Evolutionary conservation across 345 rosid species (phyloP).

Genomic region (Acer saccharum): DNA sequence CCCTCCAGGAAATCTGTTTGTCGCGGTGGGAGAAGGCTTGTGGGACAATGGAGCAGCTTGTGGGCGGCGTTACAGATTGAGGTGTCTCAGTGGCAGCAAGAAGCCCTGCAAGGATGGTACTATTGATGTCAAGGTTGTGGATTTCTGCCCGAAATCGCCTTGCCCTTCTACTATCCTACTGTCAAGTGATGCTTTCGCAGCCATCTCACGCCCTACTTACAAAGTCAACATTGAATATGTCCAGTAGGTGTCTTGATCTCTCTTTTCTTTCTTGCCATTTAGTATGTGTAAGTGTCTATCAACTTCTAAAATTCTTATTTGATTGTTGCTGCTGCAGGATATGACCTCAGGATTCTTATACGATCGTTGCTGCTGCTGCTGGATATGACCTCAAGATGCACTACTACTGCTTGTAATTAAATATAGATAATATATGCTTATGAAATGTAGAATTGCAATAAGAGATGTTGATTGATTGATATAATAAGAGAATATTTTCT

Average conservation of each 20-base stretch:
- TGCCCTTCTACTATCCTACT: constrained; percentile 38
- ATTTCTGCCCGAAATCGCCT: constrained; percentile 30
- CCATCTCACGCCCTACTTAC: constrained; percentile 13
- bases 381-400: neutral
- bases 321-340: neutral
- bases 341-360: neutral
- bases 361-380: neutral
- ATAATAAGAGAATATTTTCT: neutral
- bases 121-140: constrained; percentile 40
- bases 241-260: constrained; percentile 25
- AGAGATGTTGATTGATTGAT: neutral
- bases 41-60: constrained; percentile 49
- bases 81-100: constrained; percentile 35
- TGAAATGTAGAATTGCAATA: neutral
- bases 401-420: neutral
- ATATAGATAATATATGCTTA: neutral
- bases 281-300: neutral
- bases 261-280: neutral
- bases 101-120: constrained; percentile 32
- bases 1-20: constrained; percentile 29
- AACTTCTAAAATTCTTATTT: neutral
- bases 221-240: constrained; percentile 37
- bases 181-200: constrained; percentile 29
- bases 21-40: constrained; percentile 34
- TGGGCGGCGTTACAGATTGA: constrained; percentile 29